Evolutionary conservation across 1,284 basidiomycete species (phyloP).

Genomic region (Sporisorium scitamineum): DNA sequence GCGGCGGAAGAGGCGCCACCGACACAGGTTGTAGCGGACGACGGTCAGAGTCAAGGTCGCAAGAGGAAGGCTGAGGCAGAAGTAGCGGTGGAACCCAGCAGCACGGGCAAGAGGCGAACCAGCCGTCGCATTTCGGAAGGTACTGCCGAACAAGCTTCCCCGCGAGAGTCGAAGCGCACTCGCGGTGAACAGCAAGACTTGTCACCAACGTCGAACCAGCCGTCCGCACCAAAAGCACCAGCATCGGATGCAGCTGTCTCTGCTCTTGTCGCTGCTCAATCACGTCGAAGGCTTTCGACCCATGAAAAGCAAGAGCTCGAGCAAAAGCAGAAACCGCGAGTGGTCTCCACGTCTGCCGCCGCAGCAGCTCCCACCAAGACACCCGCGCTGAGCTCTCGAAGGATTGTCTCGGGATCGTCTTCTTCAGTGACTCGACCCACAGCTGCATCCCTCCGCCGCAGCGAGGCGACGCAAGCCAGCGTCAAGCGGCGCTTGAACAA

Average conservation of each 20-base stretch:
- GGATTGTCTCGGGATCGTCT: constrained; percentile 26
- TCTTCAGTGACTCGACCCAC: constrained; percentile 38
- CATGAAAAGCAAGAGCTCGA: constrained; percentile 41
- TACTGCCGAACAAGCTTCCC: constrained; percentile 5
- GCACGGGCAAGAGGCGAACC: constrained; percentile 10
- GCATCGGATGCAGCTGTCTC: background rate
- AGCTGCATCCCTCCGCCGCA: constrained; percentile 28
- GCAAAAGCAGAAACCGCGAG: constrained; percentile 11
- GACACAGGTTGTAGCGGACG: background rate
- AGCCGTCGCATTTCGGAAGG: constrained; percentile 19
- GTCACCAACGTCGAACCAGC: background rate
- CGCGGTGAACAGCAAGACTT: constrained; percentile 1
- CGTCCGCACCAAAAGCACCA: background rate
- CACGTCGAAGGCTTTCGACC: constrained; percentile 36
- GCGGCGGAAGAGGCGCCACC: background rate
- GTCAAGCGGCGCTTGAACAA: constrained; percentile 36
- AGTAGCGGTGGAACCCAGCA: background rate
- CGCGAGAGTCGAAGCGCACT: constrained; percentile 15
- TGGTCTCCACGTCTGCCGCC: constrained; percentile 1
- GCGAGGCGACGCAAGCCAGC: constrained; percentile 16
- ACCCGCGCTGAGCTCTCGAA: constrained; percentile 20
- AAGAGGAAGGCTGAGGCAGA: constrained; percentile 23
- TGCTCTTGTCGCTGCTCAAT: constrained; percentile 10
- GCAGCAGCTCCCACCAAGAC: constrained; percentile 17
- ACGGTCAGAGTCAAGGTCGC: constrained; percentile 2